Percentiles rank a stretch among this genome's conserved stretches.
phyloP scores from a whole-genome alignment of 331 rosid species.

The Acacia pycnantha region DNA sequence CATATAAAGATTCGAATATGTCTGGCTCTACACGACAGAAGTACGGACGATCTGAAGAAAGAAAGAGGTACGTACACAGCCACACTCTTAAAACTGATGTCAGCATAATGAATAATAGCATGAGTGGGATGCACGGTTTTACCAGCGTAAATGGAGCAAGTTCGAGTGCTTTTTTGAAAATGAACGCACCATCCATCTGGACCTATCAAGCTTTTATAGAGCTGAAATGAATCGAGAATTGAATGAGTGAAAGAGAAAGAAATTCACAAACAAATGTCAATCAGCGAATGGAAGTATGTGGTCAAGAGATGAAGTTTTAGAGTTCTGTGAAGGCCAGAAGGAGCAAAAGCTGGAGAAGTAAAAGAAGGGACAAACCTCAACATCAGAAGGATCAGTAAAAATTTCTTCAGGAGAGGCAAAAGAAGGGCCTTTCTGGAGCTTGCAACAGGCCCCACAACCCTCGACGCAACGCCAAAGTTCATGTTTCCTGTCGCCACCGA shows the following conservation, averaged over 20 bases:
- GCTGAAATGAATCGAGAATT: constrained; percentile 48
- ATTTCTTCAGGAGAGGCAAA: constrained; percentile 79
- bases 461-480: constrained; percentile 72
- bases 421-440: constrained; percentile 75
- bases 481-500: constrained; percentile 46
- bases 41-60: constrained; percentile 77
- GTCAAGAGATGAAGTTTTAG: not conserved
- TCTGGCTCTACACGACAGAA: constrained; percentile 86
- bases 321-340: not conserved
- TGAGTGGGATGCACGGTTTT: not conserved
- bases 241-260: not conserved
- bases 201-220: constrained; percentile 74
- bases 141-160: constrained; percentile 83
- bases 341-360: not conserved
- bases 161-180: constrained; percentile 64
- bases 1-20: constrained; percentile 62
- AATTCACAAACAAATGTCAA: not conserved
- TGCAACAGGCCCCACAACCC: constrained; percentile 93
- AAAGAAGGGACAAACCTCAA: constrained; percentile 46
- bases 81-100: not conserved
- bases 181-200: constrained; percentile 91
- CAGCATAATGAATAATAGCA: not conserved
- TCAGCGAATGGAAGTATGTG: not conserved
- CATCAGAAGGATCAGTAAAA: constrained; percentile 55
- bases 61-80: not conserved